Evolutionary conservation across 345 rosid species (phyloP).

Genomic region (Lepidium didymum): DNA sequence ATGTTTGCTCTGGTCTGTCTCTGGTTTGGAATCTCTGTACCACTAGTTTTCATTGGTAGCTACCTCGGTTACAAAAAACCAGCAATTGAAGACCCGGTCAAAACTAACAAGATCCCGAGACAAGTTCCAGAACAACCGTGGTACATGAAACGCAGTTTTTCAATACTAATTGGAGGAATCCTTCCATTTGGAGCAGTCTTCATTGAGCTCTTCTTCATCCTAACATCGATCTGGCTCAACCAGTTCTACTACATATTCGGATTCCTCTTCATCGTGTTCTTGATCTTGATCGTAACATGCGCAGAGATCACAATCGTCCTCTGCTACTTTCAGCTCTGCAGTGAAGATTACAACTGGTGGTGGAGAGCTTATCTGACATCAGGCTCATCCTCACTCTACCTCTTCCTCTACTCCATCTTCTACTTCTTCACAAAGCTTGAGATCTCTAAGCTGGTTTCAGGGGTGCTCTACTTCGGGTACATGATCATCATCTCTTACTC

Average conservation of each 20-base stretch:
- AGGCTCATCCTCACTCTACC: conserved; percentile 85
- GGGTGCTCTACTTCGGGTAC: conserved; percentile 81
- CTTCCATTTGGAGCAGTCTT: conserved; percentile 94
- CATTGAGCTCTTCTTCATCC: conserved; percentile 90
- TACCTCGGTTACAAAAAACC: conserved; percentile 83
- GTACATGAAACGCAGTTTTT: conserved; percentile 86
- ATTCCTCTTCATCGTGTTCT: conserved; percentile 88
- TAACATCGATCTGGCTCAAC: conserved; percentile 92
- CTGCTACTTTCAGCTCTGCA: conserved; percentile 92
- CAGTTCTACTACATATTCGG: conserved; percentile 97
- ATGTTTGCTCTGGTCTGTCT: conserved; percentile 87
- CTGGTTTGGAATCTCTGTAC: conserved; percentile 96
- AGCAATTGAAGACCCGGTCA: conserved; percentile 84
- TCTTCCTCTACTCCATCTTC: conserved; percentile 84
- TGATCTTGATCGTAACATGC: conserved; percentile 76
- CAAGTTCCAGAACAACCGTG: conserved; percentile 93
- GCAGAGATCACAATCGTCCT: conserved; percentile 88
- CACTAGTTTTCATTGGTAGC: conserved; percentile 85
- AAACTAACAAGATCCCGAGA: conserved; percentile 89
- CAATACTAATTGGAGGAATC: conserved; percentile 85
- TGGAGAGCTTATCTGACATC: conserved; percentile 93
- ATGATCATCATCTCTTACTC: conserved; percentile 77
- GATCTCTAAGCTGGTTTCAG: conserved; percentile 78
- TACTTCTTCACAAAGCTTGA: conserved; percentile 94
- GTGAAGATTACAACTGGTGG: conserved; percentile 96